Base-by-base conservation (phyloP, 768 basidiomycete genomes). In the Serpula lacrymans region DNA sequence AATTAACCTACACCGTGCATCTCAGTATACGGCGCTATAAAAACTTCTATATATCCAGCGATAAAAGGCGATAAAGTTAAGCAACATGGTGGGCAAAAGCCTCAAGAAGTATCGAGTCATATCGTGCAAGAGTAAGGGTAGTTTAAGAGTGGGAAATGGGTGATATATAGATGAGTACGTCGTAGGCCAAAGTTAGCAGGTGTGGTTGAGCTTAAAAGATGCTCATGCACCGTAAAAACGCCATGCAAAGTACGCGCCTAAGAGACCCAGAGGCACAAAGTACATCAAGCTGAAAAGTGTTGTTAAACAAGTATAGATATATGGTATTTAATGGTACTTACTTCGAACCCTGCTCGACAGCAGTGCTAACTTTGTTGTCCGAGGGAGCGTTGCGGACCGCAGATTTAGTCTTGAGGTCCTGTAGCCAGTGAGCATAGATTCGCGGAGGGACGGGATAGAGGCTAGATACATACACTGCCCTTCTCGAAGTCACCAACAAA, bases 201-300 rank as follows among this genome's bases (percentile, higher is more conserved):
- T n/a, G n/a, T n/a, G n/a, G n/a, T n/a, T n/a, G n/a, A n/a, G n/a
- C n/a, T n/a, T n/a, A n/a, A n/a, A n/a, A n/a, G n/a, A n/a, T n/a
- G n/a, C n/a, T n/a, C n/a, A 33, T 14, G 31, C 20, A 35, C 74
- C 72, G 63, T 90, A 90, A 65, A 73, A 82, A 47, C 89, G 78
- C 80, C 82, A 95, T 34, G 81, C 92, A 52, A 95, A 86, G 80
- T 91, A 94, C 35, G 76, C 92, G 47, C 77, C 88, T 33, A 95
- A 67, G 20, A 89, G 64, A 32, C 70, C 78, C 29, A 94, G 74
- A 39, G 93, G 93, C 17, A 91, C 56, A 55, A 93, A 80, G 75
- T 91, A 95, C 75, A 87, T 82, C 62, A 84, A 42, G 63, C 84
- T 88, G 53, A 30, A 32, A 36, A 33, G 22, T 16, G 49, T 28